phyloP scores from a whole-genome alignment of 352 stramenopile species.

The Globisporangium irregulare region DNA sequence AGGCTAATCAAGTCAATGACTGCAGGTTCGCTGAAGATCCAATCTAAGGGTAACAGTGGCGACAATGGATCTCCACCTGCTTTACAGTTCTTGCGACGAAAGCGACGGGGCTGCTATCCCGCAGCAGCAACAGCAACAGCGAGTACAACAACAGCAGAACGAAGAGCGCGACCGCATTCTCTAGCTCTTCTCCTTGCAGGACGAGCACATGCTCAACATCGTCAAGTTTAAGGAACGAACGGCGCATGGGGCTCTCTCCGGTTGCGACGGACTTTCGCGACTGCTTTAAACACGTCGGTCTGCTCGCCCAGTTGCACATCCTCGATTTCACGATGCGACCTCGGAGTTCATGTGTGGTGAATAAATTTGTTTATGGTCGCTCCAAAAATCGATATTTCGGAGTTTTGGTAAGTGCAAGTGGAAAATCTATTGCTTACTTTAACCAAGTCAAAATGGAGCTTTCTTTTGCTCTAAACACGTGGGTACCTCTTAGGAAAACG shows the following conservation, averaged over 20 bases:
- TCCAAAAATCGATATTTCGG: too few relatives aligned
- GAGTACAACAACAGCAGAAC: neutral
- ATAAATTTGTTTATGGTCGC: too few relatives aligned
- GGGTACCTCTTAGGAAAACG: too few relatives aligned
- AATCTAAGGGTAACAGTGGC: neutral
- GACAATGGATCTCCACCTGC: neutral
- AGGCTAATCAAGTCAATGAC: too few relatives aligned
- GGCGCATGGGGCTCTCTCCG: conserved; percentile 39
- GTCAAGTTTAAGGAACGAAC: conserved; percentile 71
- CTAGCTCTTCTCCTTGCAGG: conserved; percentile 50
- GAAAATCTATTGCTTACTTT: too few relatives aligned
- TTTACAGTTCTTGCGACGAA: neutral
- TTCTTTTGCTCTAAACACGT: too few relatives aligned
- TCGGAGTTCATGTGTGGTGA: conserved; percentile 65
- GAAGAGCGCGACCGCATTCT: conserved; percentile 30
- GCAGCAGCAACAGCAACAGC: neutral
- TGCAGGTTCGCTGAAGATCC: too few relatives aligned
- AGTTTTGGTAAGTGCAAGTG: too few relatives aligned
- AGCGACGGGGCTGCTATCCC: neutral
- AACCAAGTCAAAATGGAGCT: too few relatives aligned
- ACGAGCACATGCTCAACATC: conserved; percentile 49
- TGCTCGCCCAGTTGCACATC: conserved; percentile 46
- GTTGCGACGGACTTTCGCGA: conserved; percentile 54
- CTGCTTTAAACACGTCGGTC: conserved; percentile 58
- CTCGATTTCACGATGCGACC: conserved; percentile 62